Base-by-base conservation (phyloP, 805 yeast genomes). In the Ogataea methanolica region DNA sequence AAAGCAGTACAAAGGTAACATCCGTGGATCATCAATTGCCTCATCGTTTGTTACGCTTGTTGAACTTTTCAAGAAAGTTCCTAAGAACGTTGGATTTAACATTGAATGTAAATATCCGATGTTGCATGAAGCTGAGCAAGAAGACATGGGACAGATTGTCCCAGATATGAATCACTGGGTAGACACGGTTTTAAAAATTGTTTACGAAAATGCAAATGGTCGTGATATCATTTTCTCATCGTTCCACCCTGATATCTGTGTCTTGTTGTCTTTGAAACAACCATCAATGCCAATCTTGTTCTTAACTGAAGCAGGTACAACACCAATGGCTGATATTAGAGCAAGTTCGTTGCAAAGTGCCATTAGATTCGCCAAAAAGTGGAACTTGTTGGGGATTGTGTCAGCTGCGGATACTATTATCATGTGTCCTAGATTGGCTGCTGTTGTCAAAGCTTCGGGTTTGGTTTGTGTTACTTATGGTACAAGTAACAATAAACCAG, bases 391-490 rank as follows among this genome's bases (percentile, higher is more conserved):
- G 49, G 98, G 98, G 15, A 83, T 92, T 51, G 98, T 92, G 3
- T 81, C 91, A 39, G 97, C 94, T 9, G 91, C 96, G 5, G 77
- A 79, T 42, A 90, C 97, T 0, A 74, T 92, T 47, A 83, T 92
- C n/a, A 78, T 79, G 62, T 87, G 96, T 54, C 98, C 98, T 19
- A 74, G 97, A 49, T 76, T 92, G 53, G 90, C 95, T 0, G 81
- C 82, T 51, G 96, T 88, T n/a, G 96, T 92, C 33, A 92, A 92
- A 64, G 82, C 89, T 15, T 80, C 86, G 43, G 97, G 97, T 0
- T 74, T 92, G 53, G 97, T 91, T 12, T 91, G 97, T 67, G 92
- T 92, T 47, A 88, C 97, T 0, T 92, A 92, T 58, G 98, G 98
- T 29, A 75, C 78, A 1, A 75, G 78, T 62, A 92, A 92, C 65